A percentile compares a stretch with the other conserved stretches of the same genome.
Conservation (phyloP, 352 stramenopile genomes). For the Phytophthora pseudosyringae region DNA sequence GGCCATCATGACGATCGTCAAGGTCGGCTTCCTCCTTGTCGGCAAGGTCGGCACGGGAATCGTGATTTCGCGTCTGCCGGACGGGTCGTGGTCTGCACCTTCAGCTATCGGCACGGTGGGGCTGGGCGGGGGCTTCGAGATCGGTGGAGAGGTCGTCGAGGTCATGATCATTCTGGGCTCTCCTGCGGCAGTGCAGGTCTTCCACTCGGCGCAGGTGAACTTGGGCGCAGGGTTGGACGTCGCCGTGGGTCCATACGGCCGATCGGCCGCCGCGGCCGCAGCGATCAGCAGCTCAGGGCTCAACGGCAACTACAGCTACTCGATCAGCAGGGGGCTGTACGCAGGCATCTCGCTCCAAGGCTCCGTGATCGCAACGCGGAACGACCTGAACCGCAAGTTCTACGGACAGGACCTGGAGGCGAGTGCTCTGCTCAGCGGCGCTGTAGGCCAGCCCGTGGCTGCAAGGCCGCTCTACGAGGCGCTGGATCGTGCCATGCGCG, state of each 20-base stretch:
- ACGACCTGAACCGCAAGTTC: conserved; percentile 92
- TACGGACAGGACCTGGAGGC: conserved; percentile 81
- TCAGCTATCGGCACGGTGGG: conserved; percentile 89
- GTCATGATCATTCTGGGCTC: conserved; percentile 93
- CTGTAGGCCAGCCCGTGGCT: conserved; percentile 47
- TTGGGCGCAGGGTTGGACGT: conserved; percentile 89
- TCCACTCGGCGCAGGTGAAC: conserved; percentile 83
- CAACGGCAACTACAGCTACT: conserved; percentile 93
- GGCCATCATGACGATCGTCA: conserved; percentile 63
- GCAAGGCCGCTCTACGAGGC: conserved; percentile 66
- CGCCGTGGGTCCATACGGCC: conserved; percentile 83
- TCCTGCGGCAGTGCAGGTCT: conserved; percentile 83
- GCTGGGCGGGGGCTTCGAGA: conserved; percentile 77
- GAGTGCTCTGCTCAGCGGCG: conserved; percentile 50
- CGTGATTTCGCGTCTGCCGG: conserved; percentile 74
- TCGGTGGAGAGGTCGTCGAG: conserved; percentile 91
- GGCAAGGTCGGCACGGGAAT: conserved; percentile 76
- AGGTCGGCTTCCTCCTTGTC: conserved; percentile 60
- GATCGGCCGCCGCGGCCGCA: conserved; percentile 67
- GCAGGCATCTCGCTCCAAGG: conserved; percentile 91
- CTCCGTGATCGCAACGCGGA: conserved; percentile 82
- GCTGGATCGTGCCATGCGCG: conserved; percentile 50
- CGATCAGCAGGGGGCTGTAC: conserved; percentile 90
- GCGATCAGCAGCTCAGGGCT: conserved; percentile 52
- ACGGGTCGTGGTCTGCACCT: conserved; percentile 87